Conservation (phyloP, 2,329 filamentous ascomycete genomes). For the Shiraia sp. region DNA sequence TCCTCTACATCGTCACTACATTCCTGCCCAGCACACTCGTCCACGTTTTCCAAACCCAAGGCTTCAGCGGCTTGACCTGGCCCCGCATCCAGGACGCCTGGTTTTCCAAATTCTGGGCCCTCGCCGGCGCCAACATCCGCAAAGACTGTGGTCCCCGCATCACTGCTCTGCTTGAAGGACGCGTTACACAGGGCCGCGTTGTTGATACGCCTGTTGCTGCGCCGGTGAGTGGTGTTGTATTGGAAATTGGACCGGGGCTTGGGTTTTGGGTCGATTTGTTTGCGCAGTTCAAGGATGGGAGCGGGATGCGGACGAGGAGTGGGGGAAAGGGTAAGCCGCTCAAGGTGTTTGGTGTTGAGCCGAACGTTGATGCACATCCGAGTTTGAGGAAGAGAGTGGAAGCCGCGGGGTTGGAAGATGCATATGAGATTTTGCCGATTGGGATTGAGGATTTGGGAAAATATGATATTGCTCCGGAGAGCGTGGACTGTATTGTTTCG, state of each 20-base stretch:
- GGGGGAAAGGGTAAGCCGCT: conserved; percentile 5
- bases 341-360: conserved; percentile 21
- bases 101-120: conserved; percentile 19
- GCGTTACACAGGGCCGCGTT: conserved; percentile 11
- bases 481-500: conserved; percentile 19
- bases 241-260: conserved; percentile 21
- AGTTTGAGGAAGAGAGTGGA: conserved; percentile 7
- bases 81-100: conserved; percentile 12
- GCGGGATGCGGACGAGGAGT: background rate
- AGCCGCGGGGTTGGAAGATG: conserved; percentile 9
- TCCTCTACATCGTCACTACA: conserved; percentile 11
- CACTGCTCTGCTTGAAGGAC: conserved; percentile 18
- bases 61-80: conserved; percentile 8
- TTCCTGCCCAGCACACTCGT: conserved; percentile 10
- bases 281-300: conserved; percentile 4
- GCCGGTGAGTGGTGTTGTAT: conserved; percentile 14
- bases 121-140: conserved; percentile 13
- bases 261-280: conserved; percentile 22
- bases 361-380: conserved; percentile 10
- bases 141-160: conserved; percentile 13
- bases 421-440: conserved; percentile 17
- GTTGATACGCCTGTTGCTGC: conserved; percentile 8
- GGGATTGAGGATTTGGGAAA: conserved; percentile 16
- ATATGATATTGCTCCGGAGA: conserved; percentile 14
- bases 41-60: conserved; percentile 6